phyloP scores from a whole-genome alignment of 2,329 filamentous ascomycete genomes.

The Aspergillus chevalieri region DNA sequence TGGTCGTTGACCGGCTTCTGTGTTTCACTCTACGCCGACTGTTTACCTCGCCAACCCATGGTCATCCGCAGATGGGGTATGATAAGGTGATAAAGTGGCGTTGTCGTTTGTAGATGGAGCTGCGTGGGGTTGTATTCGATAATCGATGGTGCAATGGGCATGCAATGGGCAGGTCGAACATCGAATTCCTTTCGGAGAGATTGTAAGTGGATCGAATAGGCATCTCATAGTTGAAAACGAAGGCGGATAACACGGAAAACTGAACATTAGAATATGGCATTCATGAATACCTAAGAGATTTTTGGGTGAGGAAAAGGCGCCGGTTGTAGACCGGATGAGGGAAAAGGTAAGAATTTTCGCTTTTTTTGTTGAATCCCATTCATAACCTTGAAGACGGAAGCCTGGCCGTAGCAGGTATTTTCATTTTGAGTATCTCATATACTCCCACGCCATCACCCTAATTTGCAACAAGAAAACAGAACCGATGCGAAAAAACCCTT shows the following conservation, averaged over 20 bases:
- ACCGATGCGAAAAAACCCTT: conserved; percentile 18
- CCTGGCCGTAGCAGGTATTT: conserved; percentile 13
- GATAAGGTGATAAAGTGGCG: conserved; percentile 86
- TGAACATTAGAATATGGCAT: too few species aligned
- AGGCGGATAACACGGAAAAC: too few species aligned
- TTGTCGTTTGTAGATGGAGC: neutral
- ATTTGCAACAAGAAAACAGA: conserved; percentile 40
- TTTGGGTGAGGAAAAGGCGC: conserved; percentile 1
- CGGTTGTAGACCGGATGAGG: neutral
- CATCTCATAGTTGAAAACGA: too few species aligned
- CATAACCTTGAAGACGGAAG: conserved; percentile 9
- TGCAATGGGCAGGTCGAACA: too few species aligned
- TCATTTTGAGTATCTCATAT: conserved; percentile 14
- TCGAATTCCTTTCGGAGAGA: too few species aligned
- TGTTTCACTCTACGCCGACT: conserved; percentile 75
- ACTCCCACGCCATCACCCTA: conserved; percentile 12
- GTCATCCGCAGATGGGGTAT: conserved; percentile 12
- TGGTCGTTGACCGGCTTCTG: conserved; percentile 12
- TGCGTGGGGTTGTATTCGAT: neutral
- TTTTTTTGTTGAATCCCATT: conserved; percentile 11
- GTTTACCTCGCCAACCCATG: conserved; percentile 82
- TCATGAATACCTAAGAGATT: neutral
- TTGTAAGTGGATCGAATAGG: too few species aligned
- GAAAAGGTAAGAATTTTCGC: conserved; percentile 1
- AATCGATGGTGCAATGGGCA: too few species aligned